Percentiles rank a stretch among this genome's conserved stretches.
Evolutionary conservation across 225 moss, liverwort and hornwort genomes (phyloP).

Genomic region (Pseudisothecium myosuroides): DNA sequence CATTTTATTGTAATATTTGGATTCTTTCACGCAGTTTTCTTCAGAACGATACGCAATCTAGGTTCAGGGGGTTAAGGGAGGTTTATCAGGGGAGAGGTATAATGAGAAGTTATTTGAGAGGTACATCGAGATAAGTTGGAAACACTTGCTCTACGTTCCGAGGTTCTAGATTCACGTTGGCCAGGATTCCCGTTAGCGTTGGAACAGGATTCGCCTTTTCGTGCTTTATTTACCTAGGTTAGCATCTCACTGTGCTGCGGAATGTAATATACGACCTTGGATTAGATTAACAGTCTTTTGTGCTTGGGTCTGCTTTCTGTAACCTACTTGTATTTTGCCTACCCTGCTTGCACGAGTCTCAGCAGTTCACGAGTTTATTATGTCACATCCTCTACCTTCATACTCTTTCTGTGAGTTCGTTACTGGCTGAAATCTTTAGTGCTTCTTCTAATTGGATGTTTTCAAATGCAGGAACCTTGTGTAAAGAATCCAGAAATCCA

Average conservation of each 20-base stretch:
- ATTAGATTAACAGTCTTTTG: not conserved
- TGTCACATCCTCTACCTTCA: not conserved
- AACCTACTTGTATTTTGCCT: not conserved
- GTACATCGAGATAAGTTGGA: not conserved
- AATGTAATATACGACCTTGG: not conserved
- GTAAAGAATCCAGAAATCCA: not conserved
- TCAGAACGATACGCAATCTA: not conserved
- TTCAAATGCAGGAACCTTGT: conserved; percentile 11
- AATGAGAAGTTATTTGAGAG: not conserved
- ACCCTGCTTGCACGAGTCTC: not conserved
- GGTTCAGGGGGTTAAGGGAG: conserved; percentile 16
- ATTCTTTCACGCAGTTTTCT: not conserved
- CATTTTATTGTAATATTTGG: not conserved
- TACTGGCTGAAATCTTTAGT: not conserved
- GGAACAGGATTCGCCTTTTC: not conserved
- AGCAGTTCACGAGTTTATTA: not conserved
- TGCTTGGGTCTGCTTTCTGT: not conserved
- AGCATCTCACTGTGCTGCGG: not conserved
- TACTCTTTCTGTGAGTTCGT: not conserved
- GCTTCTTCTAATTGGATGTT: not conserved
- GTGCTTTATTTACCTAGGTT: not conserved
- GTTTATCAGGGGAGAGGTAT: not conserved
- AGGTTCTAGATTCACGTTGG: not conserved
- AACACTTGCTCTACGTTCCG: not conserved
- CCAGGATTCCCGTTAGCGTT: not conserved